Evolutionary conservation across 352 stramenopile genomes (phyloP).

Genomic region (Nothophytophthora sp.): DNA sequence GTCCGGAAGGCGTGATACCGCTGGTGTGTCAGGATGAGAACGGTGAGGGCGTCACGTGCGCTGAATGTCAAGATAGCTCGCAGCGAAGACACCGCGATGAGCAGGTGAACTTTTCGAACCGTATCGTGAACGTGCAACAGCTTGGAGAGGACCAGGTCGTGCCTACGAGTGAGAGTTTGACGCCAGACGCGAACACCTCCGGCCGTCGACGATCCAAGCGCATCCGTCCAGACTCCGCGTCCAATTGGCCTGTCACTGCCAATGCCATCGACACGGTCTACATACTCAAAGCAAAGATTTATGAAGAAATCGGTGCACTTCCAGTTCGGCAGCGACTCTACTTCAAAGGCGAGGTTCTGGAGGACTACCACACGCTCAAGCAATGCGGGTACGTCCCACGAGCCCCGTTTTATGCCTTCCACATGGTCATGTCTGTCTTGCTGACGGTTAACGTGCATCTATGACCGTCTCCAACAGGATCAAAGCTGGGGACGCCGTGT

Average conservation of each 20-base stretch:
- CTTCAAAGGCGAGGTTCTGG: conserved; percentile 57
- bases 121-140: conserved; percentile 62
- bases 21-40: conserved; percentile 31
- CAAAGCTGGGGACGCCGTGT: conserved; percentile 74
- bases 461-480: conserved; percentile 38
- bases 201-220: conserved; percentile 66
- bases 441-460: conserved; percentile 2
- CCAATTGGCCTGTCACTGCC: conserved; percentile 48
- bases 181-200: conserved; percentile 32
- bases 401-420: no score
- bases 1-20: conserved; percentile 27
- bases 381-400: conserved; percentile 50
- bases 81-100: conserved; percentile 44
- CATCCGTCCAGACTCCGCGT: conserved; percentile 51
- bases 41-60: conserved; percentile 36
- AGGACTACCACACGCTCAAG: conserved; percentile 61
- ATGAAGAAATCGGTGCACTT: conserved; percentile 62
- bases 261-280: conserved; percentile 74
- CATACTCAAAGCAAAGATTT: conserved; percentile 80
- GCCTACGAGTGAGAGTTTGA: conserved; percentile 42
- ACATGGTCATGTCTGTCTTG: neutral
- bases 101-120: conserved; percentile 66
- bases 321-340: conserved; percentile 75
- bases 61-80: conserved; percentile 46
- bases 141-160: conserved; percentile 57